Base-by-base conservation (phyloP, 2,329 filamentous ascomycete genomes). In the Ustilaginoidea virens region DNA sequence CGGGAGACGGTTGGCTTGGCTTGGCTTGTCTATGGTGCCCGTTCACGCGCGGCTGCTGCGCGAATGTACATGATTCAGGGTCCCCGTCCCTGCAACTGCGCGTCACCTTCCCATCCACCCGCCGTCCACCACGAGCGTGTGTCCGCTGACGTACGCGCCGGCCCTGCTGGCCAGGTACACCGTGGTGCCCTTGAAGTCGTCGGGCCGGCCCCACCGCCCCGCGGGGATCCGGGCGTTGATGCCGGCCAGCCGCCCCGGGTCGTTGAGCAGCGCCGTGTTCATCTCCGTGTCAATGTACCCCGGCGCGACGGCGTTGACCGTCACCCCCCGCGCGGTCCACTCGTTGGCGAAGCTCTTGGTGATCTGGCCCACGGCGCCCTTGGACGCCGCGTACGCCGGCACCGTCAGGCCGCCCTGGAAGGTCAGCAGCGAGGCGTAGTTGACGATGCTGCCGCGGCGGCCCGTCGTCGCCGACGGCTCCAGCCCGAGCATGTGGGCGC, bases 271-370 rank as follows among this genome's bases (percentile, higher is more conserved):
- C 3, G 83, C 85, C 39, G 65, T 67, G 50, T 93, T 94, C 86
- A 93, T 93, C 35, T 93, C 85, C n/a, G 85, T 93, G 28, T 70
- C 80, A 42, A 92, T 81, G 52, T 93, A 93, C 0, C 85, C 85
- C 0, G 85, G 85, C 2, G 85, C 83, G 46, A 93, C 81, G 6
- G 79, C 81, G 51, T 93, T 93, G 23, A 93, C 83, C 1, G 69
- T 81, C 36, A 93, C 66, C 2, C 83, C 83, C 44, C 73, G 67
- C n/a, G 61, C 52, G 0, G 75, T 72, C 85, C 85, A 93, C 56
- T 92, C 81, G 48, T 93, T 93, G 26, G 75, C 74, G 33, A 93
- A 62, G 16, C 77, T 76, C 58, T 90, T 92, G 29, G 82, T 92
- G 34, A 92, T 54, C 56, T 92, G 83, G 5, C 72, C 77, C 0